Percentiles rank a stretch among this genome's conserved stretches.
Conservation (phyloP, 2,329 filamentous ascomycete species). For the Periconia sp. region DNA sequence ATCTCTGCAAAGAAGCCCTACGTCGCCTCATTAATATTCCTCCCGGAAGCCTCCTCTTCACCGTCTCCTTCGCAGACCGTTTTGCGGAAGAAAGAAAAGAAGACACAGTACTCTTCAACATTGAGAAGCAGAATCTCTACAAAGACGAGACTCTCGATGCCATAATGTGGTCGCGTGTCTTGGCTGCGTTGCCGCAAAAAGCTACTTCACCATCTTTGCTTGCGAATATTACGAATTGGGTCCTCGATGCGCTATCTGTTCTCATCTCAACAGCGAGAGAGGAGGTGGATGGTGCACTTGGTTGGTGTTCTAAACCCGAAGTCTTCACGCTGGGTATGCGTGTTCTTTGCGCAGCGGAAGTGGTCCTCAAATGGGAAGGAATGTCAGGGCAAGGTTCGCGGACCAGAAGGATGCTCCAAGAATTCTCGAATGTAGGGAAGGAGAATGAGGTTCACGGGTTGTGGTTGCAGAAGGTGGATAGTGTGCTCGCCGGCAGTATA, state of each 20-base stretch:
- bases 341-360: constrained; percentile 51
- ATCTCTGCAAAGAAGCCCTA: constrained; percentile 45
- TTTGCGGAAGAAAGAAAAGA: constrained; percentile 45
- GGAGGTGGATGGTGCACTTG: constrained; percentile 68
- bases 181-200: constrained; percentile 44
- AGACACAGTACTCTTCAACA: constrained; percentile 76
- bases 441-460: constrained; percentile 39
- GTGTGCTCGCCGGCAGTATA: constrained; percentile 33
- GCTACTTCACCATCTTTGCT: constrained; percentile 28
- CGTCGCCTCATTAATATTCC: constrained; percentile 46
- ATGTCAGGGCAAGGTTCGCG: constrained; percentile 17
- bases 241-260: constrained; percentile 54
- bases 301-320: constrained; percentile 70
- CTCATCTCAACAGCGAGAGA: constrained; percentile 45
- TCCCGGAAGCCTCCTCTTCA: not conserved
- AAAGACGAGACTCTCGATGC: constrained; percentile 81
- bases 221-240: constrained; percentile 52
- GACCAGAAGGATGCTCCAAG: constrained; percentile 33
- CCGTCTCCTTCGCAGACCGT: constrained; percentile 11
- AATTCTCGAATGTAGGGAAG: constrained; percentile 27
- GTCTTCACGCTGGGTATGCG: constrained; percentile 67
- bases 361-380: constrained; percentile 39
- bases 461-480: constrained; percentile 45
- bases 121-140: constrained; percentile 95
- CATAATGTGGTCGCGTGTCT: constrained; percentile 67